Evolutionary conservation across 257 asterid species (phyloP), one percentile per base, ranked within the genome.

Genomic region (Knoxia roxburghii): DNA sequence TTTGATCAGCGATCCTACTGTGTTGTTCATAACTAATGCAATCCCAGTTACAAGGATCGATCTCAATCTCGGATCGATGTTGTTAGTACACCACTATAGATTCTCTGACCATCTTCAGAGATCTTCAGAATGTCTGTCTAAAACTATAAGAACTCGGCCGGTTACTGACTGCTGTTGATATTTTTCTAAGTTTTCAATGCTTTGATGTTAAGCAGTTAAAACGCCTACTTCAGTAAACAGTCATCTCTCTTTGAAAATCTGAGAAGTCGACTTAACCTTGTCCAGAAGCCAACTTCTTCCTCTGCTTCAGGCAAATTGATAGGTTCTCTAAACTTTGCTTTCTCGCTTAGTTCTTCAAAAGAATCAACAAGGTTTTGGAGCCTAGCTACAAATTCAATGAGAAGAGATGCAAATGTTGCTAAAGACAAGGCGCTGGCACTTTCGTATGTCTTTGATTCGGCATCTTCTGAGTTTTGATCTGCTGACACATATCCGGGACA

Each of bases 331-430:
- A 90, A 90, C 68, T 70, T 79, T 20, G 95, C 95, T 61, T 85
- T 77, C 72, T 74, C 88, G 29, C 94, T 79, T 50, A 90, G 63
- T 77, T 85, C 91, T 64, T 84, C 82, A 37, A 85, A 90, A 5
- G 93, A 76, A 23, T 81, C 89, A 54, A 85, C 91, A 62, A 87
- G 89, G 65, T 82, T 87, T 69, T 87, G 89, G 64, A 90, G 91
- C 83, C 97, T 84, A 17, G 97, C 94, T 3, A 87, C 95, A 46
- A 85, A 86, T 62, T 90, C 91, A 26, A 90, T 84, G 66, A 87
- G 76, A 55, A 87, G 84, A 3, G 94, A 90, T 24, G 95, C 81
- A 68, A 87, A 90, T 1, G 97, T 87, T 21, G 90, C 94, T 41
- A 90, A 69, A 18, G 97, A 90, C 77, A 90, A 80, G 13, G 94